Base-by-base conservation (phyloP, 2,329 filamentous ascomycete species). In the Salinomyces thailandicus region DNA sequence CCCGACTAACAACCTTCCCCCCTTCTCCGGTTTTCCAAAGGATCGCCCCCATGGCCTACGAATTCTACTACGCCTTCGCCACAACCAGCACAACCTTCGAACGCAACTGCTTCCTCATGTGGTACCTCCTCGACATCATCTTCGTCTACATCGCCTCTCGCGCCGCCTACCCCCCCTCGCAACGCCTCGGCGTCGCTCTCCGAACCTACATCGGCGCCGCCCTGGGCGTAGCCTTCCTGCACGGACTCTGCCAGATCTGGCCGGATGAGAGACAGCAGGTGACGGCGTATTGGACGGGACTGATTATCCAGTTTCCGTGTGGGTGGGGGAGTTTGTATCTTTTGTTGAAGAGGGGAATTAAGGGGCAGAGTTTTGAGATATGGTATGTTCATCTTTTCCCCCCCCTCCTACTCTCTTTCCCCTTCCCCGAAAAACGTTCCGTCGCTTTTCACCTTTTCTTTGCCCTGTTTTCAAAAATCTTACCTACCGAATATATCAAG, bases 271-370 rank as follows among this genome's bases (percentile, higher is more conserved):
- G 60, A 15, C 58, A 62, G 45, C 59, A 62, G 34, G 38, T 61
- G 17, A 63, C 60, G 4, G 61, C 59, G 16, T 63, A 59, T 36
- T 63, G 58, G 55, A 62, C 59, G 9, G 60, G 60, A 0, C 31
- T 59, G 19, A 45, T 58, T 32, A 35, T 63, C 17, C 54, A 63
- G 35, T 45, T 62, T 31, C 60, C 59, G 4, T 62, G 62, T 36
- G 54, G 57, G 8, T 61, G 55, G 55, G 22, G 9, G 22, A 26
- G 22, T 26, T 26, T 26, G 22, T 54, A 0, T 27, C 45, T 45
- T 14, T 43, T 52, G 24, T 48, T 62, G 36, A 19, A 59, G 17
- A 48, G 55, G 16, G 33, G 52, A 22, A 58, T 57, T 2, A 60
- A 57, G 22, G 60, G 60, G 5, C 60, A 62, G 43, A 57, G 52